Conservation (phyloP, 1,284 basidiomycete species). For the Tetrapyrgos nigripes region DNA sequence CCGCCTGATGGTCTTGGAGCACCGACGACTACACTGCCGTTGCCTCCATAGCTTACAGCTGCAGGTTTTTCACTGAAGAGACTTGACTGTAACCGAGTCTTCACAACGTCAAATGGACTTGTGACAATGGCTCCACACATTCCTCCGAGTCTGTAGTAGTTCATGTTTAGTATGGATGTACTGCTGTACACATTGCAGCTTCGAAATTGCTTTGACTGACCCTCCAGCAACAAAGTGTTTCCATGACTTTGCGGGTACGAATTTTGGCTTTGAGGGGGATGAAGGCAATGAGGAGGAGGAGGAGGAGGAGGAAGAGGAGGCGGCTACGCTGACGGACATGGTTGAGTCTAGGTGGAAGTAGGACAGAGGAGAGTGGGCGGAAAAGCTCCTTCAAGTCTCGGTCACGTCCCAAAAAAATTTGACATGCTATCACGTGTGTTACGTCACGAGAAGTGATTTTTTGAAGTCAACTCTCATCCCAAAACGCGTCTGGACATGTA, state of each 20-base stretch:
- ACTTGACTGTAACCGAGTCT: slow-evolving; percentile 95
- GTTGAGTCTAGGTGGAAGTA: neutral
- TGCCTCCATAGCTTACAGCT: slow-evolving; percentile 48
- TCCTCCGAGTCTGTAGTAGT: slow-evolving; percentile 85
- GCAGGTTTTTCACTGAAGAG: slow-evolving; percentile 75
- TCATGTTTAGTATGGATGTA: no score
- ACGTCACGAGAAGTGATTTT: no score
- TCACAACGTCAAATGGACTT: slow-evolving; percentile 97
- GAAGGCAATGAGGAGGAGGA: no score
- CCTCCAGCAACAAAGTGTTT: slow-evolving; percentile 87
- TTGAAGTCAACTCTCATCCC: no score
- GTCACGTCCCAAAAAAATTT: neutral
- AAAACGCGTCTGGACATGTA: slow-evolving; percentile 29
- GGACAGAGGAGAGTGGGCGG: neutral
- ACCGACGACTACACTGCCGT: slow-evolving; percentile 48
- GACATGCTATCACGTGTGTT: neutral
- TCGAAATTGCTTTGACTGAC: no score
- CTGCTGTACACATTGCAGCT: no score
- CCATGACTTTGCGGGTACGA: slow-evolving; percentile 78
- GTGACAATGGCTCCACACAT: slow-evolving; percentile 99
- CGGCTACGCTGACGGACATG: slow-evolving; percentile 11
- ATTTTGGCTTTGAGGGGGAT: slow-evolving; percentile 10
- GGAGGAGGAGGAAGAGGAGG: slow-evolving; percentile 14
- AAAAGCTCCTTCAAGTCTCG: neutral
- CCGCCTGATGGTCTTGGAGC: slow-evolving; percentile 53